Conservation (phyloP, 371 early-diverging fungal genomes). For the Rhizopus microsporus region DNA sequence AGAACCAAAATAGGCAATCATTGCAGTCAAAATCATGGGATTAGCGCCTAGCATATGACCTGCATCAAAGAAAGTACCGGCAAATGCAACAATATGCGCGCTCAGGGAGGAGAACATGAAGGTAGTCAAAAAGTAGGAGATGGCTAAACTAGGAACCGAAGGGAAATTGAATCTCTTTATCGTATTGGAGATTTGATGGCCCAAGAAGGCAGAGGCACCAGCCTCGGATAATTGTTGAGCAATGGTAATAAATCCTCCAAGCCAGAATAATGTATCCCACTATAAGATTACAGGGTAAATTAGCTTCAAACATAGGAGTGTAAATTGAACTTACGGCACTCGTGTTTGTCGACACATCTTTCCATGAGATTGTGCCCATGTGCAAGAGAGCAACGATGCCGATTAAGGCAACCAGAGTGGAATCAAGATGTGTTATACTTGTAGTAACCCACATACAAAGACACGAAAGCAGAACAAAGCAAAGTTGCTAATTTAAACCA, state of each 20-base stretch:
- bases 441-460: constrained; percentile 71
- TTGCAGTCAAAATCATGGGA: constrained; percentile 55
- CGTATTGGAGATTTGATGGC: constrained; percentile 50
- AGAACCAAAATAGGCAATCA: constrained; percentile 69
- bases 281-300: constrained; percentile 7
- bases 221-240: constrained; percentile 72
- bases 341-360: constrained; percentile 65
- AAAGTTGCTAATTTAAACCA: constrained; percentile 48
- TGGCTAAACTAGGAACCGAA: constrained; percentile 48
- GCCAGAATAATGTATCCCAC: constrained; percentile 87
- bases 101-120: constrained; percentile 74
- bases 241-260: constrained; percentile 76
- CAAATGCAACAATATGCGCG: constrained; percentile 72
- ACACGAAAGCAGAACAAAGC: constrained; percentile 53
- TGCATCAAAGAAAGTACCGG: constrained; percentile 75
- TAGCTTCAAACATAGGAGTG: constrained; percentile 60
- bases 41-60: constrained; percentile 64
- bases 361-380: constrained; percentile 67
- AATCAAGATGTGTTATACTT: constrained; percentile 60
- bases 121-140: constrained; percentile 69
- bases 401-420: constrained; percentile 69
- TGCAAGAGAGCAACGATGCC: constrained; percentile 60
- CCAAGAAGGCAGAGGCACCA: constrained; percentile 68
- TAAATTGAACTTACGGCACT: constrained; percentile 57
- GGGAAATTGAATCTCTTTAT: constrained; percentile 37